Percentiles rank a stretch among this genome's conserved stretches.
These are phyloP conservation scores for Cymbidium sinense DNA, from an alignment of 106 monocot species.

Conservation along the genomic window DNA sequence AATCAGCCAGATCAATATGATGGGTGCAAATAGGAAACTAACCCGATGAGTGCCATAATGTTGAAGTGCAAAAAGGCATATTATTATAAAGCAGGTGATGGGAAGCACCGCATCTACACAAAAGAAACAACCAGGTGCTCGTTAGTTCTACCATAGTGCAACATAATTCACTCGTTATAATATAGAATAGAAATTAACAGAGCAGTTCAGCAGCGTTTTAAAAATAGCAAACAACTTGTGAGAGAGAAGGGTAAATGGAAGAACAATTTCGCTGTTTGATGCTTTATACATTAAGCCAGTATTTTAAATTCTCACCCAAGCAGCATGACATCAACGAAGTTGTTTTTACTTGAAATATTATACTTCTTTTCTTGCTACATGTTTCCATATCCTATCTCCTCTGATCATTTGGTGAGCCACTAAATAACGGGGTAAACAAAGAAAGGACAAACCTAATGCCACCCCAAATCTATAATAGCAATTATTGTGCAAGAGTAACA, in stretches of 20 bases:
- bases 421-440: neutral
- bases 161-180: neutral
- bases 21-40: constrained; percentile 62
- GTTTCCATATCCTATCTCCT: too few species aligned
- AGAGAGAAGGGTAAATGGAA: neutral
- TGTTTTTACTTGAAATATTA: too few species aligned
- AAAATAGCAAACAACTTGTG: neutral
- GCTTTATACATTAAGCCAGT: too few species aligned
- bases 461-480: neutral
- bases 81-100: constrained; percentile 58
- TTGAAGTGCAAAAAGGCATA: constrained; percentile 68
- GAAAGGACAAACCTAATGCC: neutral
- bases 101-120: constrained; percentile 69
- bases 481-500: neutral
- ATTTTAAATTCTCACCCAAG: too few species aligned
- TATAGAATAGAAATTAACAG: neutral
- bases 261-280: too few species aligned
- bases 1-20: constrained; percentile 56
- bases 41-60: constrained; percentile 70
- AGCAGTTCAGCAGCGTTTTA: neutral
- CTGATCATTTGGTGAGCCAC: too few species aligned
- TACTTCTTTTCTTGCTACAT: too few species aligned
- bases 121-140: neutral
- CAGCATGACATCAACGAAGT: neutral
- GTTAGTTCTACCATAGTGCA: neutral